A percentile compares a stretch with the other conserved stretches of the same genome.
Conservation (phyloP, 202 grass and related monocot genomes). For the Setaria italica region DNA sequence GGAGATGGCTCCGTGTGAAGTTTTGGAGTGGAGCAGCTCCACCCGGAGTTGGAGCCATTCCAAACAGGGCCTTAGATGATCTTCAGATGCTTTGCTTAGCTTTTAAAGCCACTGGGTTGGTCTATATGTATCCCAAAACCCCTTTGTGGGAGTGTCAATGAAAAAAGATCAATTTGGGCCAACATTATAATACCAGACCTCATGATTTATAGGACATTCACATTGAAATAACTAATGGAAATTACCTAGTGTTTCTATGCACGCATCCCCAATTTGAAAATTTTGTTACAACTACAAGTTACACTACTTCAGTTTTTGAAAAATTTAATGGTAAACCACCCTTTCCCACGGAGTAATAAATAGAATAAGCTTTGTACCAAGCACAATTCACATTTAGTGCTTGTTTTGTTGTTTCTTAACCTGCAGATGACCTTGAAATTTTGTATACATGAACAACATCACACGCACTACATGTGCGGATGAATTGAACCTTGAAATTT, state of each 20-base stretch:
- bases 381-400: background rate
- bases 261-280: background rate
- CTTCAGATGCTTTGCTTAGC: too few species aligned
- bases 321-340: background rate
- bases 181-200: background rate
- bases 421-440: background rate
- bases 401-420: background rate
- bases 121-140: too few species aligned
- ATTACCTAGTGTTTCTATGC: background rate
- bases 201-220: background rate
- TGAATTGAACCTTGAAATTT: background rate
- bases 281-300: background rate
- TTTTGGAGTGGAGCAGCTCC: too few species aligned
- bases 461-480: background rate
- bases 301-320: background rate
- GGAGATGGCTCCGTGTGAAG: too few species aligned
- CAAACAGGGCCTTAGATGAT: too few species aligned
- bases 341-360: background rate
- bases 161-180: too few species aligned
- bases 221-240: slow-evolving; percentile 5
- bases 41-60: too few species aligned
- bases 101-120: too few species aligned
- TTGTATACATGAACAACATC: background rate
- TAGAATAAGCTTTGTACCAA: background rate
- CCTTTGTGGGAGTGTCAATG: too few species aligned